Percentiles rank a stretch among this genome's conserved stretches.
phyloP scores from a whole-genome alignment of 2,329 filamentous ascomycete genomes.

The Colletotrichum sp. region DNA sequence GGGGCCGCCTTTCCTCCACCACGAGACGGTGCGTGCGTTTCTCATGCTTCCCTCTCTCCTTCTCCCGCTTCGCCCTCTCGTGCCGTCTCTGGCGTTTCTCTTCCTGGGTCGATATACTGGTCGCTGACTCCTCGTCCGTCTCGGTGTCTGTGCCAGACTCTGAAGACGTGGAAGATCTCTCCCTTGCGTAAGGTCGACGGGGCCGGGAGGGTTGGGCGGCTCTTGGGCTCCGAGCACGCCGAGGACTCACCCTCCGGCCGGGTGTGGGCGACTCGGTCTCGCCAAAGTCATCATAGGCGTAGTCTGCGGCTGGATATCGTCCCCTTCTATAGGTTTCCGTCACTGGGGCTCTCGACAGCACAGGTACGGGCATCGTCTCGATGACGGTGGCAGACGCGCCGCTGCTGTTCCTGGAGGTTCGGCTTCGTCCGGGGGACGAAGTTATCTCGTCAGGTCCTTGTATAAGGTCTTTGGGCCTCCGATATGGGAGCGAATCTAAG shows the following conservation, averaged over 20 bases:
- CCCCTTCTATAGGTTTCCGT: slow-evolving; percentile 13
- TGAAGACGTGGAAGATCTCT: slow-evolving; percentile 36
- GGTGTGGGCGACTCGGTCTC: slow-evolving; percentile 17
- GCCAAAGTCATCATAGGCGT: neutral
- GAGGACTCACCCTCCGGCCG: slow-evolving; percentile 32
- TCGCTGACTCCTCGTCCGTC: slow-evolving; percentile 44
- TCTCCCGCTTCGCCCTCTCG: slow-evolving; percentile 2
- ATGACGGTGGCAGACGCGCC: slow-evolving; percentile 8
- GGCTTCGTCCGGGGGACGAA: slow-evolving; percentile 29
- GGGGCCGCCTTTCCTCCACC: slow-evolving; percentile 22
- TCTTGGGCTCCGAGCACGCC: slow-evolving; percentile 35
- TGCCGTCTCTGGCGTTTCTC: slow-evolving; percentile 26
- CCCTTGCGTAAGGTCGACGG: slow-evolving; percentile 28
- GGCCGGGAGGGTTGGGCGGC: slow-evolving; percentile 44
- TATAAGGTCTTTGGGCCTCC: slow-evolving; percentile 29
- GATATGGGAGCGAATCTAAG: slow-evolving; percentile 40
- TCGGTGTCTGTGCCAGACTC: slow-evolving; percentile 43
- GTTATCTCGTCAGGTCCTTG: slow-evolving; percentile 35
- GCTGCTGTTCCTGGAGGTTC: slow-evolving; percentile 9
- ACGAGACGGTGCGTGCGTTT: neutral
- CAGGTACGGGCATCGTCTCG: slow-evolving; percentile 17
- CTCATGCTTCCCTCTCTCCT: neutral
- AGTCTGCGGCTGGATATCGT: neutral
- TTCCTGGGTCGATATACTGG: slow-evolving; percentile 38
- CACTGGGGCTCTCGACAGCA: slow-evolving; percentile 8